A percentile compares a stretch with the other conserved stretches of the same genome.
Evolutionary conservation across 306 rosid genomes (phyloP).

Genomic region (Corylus americana): DNA sequence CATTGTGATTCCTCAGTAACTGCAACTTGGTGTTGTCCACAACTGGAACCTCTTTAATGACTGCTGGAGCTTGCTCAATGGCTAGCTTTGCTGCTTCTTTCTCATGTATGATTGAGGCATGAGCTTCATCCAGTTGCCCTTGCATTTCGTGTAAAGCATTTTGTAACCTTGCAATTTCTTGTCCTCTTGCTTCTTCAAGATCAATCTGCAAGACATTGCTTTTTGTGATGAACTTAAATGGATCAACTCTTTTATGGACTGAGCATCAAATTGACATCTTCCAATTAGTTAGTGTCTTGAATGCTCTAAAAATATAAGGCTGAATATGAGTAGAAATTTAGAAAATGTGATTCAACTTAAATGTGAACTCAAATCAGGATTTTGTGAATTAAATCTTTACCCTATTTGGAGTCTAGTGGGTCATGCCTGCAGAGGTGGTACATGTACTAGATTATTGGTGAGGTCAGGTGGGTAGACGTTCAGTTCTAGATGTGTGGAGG

Average conservation of each 20-base stretch:
- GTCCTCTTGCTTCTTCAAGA: conserved; percentile 84
- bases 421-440: too few species aligned
- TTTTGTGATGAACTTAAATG: conserved; percentile 19
- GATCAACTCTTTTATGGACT: conserved; percentile 8
- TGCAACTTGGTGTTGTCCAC: conserved; percentile 77
- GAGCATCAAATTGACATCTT: conserved; percentile 13
- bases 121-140: conserved; percentile 68
- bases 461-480: too few species aligned
- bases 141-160: conserved; percentile 65
- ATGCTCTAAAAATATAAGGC: neutral
- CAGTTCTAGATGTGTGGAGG: too few species aligned
- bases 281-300: conserved; percentile 4
- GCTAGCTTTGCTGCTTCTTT: conserved; percentile 87
- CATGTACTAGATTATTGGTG: too few species aligned
- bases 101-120: conserved; percentile 61
- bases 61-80: conserved; percentile 83
- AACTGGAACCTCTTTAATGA: conserved; percentile 80
- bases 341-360: neutral
- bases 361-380: neutral
- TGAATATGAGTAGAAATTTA: neutral
- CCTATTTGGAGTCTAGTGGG: too few species aligned
- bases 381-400: neutral
- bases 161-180: conserved; percentile 70
- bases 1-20: conserved; percentile 60
- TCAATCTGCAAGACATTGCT: conserved; percentile 51